These are phyloP conservation scores for Parathielavia hyrcaniae DNA, from an alignment of 495 filamentous ascomycete species.

Conservation along the genomic window DNA sequence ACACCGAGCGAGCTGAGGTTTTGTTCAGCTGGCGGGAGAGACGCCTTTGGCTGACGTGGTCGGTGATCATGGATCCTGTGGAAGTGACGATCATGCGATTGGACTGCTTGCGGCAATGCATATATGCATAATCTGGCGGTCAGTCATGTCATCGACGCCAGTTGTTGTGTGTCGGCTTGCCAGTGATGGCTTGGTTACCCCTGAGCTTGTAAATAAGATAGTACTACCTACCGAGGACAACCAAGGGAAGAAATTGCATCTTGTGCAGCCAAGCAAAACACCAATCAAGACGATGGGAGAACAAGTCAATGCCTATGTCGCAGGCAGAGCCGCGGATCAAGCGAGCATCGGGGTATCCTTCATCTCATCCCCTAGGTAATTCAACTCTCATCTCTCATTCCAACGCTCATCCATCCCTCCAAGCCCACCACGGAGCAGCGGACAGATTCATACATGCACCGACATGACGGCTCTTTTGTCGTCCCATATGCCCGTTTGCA, in stretches of 20 bases:
- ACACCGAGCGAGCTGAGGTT: slow-evolving; percentile 1
- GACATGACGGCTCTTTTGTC: too few species aligned
- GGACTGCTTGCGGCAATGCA: neutral
- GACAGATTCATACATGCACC: neutral
- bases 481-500: too few species aligned
- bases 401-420: neutral
- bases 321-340: neutral
- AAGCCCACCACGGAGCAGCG: neutral
- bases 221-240: too few species aligned
- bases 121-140: neutral
- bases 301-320: slow-evolving; percentile 3
- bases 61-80: neutral
- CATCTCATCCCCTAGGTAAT: too few species aligned
- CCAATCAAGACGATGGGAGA: neutral
- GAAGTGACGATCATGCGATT: neutral
- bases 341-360: slow-evolving; percentile 9
- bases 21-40: neutral
- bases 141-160: neutral
- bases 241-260: too few species aligned
- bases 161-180: neutral
- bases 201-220: too few species aligned
- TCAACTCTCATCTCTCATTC: neutral
- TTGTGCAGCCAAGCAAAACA: neutral
- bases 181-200: neutral
- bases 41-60: neutral